Conservation (phyloP, 2,329 filamentous ascomycete species). For the Aspergillus sp. region DNA sequence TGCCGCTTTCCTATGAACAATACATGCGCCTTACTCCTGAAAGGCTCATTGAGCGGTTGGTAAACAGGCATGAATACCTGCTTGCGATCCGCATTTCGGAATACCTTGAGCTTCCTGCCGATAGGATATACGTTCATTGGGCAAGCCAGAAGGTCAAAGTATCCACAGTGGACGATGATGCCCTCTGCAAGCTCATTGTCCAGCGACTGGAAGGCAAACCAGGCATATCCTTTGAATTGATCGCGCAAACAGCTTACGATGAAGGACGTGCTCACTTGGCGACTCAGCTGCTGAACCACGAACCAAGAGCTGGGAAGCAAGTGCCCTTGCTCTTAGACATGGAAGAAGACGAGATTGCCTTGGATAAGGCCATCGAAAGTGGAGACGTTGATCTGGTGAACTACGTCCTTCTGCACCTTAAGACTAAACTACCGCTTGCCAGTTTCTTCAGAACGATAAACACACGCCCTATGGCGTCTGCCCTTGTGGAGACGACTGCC, state of each 20-base stretch:
- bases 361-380: conserved; percentile 95
- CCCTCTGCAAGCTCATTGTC: conserved; percentile 82
- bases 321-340: conserved; percentile 90
- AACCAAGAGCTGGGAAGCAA: conserved; percentile 92
- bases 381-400: conserved; percentile 93
- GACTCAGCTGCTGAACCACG: conserved; percentile 87
- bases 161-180: conserved; percentile 82
- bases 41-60: conserved; percentile 78
- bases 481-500: conserved; percentile 84
- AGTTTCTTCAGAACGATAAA: conserved; percentile 93
- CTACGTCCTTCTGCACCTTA: conserved; percentile 82
- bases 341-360: conserved; percentile 91
- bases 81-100: conserved; percentile 85
- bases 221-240: conserved; percentile 93
- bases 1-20: conserved; percentile 91
- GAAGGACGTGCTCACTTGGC: conserved; percentile 88
- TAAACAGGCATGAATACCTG: conserved; percentile 88
- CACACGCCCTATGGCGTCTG: conserved; percentile 77
- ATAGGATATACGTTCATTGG: conserved; percentile 95
- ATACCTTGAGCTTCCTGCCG: conserved; percentile 81
- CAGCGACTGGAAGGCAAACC: conserved; percentile 82
- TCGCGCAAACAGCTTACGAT: conserved; percentile 89
- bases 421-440: conserved; percentile 85
- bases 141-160: conserved; percentile 89
- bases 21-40: conserved; percentile 89